Conservation (phyloP, 1,284 basidiomycete genomes). For the Moesziomyces sp. region DNA sequence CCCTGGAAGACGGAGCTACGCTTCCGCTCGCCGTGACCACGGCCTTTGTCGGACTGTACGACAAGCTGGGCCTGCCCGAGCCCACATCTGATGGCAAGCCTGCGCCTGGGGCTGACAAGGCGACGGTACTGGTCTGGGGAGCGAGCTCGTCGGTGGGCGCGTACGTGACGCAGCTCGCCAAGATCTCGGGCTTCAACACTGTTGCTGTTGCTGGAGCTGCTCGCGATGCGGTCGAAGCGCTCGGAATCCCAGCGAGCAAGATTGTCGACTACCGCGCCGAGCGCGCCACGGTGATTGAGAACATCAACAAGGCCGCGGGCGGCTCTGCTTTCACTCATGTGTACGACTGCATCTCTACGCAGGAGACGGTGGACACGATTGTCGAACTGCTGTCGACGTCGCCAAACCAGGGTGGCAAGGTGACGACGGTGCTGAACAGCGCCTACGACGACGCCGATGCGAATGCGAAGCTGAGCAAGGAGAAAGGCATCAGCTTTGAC, state of each 20-base stretch:
- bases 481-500: slow-evolving; percentile 11
- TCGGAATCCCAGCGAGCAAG: slow-evolving; percentile 13
- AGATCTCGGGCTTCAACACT: slow-evolving; percentile 59
- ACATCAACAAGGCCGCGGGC: slow-evolving; percentile 38
- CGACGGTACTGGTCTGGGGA: slow-evolving; percentile 65
- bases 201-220: slow-evolving; percentile 61
- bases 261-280: slow-evolving; percentile 50
- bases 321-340: slow-evolving; percentile 35
- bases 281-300: slow-evolving; percentile 28
- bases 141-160: slow-evolving; percentile 66
- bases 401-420: slow-evolving; percentile 20
- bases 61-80: slow-evolving; percentile 50
- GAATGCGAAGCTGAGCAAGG: slow-evolving; percentile 10
- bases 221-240: slow-evolving; percentile 9
- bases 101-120: slow-evolving; percentile 14
- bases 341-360: slow-evolving; percentile 57
- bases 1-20: slow-evolving; percentile 67
- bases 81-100: slow-evolving; percentile 16
- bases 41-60: slow-evolving; percentile 66
- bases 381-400: slow-evolving; percentile 38
- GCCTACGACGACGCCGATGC: slow-evolving; percentile 14
- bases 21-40: slow-evolving; percentile 67
- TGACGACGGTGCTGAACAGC: slow-evolving; percentile 12
- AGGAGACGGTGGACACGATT: slow-evolving; percentile 41
- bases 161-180: slow-evolving; percentile 67